Percentiles rank a stretch among this genome's conserved stretches.
Conservation (phyloP, 129 eudicot species). For the Artemisia annua region DNA sequence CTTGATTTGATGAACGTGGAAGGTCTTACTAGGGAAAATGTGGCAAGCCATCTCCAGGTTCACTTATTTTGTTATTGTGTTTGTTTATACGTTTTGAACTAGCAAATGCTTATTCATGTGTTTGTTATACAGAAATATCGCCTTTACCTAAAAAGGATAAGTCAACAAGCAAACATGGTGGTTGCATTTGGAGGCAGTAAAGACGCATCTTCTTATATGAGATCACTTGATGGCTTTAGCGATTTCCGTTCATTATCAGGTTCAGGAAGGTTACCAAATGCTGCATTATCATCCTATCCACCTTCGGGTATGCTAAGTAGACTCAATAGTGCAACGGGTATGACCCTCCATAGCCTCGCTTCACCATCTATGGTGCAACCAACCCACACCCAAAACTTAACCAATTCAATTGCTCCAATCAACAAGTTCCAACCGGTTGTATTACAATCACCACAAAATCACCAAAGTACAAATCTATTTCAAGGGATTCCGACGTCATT, state of each 20-base stretch:
- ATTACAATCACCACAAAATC: constrained; percentile 30
- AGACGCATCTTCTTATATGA: constrained; percentile 63
- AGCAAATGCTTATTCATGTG: background rate
- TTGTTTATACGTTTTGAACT: background rate
- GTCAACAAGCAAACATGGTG: constrained; percentile 86
- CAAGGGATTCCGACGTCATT: constrained; percentile 67
- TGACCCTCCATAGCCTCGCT: constrained; percentile 64
- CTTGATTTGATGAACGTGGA: constrained; percentile 96
- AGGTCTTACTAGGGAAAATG: constrained; percentile 93
- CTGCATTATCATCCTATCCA: constrained; percentile 42
- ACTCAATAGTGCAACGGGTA: constrained; percentile 65
- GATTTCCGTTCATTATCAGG: constrained; percentile 58
- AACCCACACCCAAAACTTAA: constrained; percentile 50
- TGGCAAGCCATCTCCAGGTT: constrained; percentile 99
- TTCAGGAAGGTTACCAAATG: constrained; percentile 48
- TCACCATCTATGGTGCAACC: constrained; percentile 53
- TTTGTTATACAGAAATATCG: constrained; percentile 64
- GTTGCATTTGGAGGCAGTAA: constrained; percentile 71
- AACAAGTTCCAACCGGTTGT: constrained; percentile 56
- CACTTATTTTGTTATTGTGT: constrained; percentile 4
- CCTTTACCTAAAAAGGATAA: constrained; percentile 78
- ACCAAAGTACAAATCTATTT: constrained; percentile 48
- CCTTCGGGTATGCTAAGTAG: constrained; percentile 65
- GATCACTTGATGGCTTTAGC: constrained; percentile 65
- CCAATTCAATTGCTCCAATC: constrained; percentile 36